These are phyloP conservation scores for Bidens hawaiensis DNA, from an alignment of 140 eudicot species.

Conservation along the genomic window DNA sequence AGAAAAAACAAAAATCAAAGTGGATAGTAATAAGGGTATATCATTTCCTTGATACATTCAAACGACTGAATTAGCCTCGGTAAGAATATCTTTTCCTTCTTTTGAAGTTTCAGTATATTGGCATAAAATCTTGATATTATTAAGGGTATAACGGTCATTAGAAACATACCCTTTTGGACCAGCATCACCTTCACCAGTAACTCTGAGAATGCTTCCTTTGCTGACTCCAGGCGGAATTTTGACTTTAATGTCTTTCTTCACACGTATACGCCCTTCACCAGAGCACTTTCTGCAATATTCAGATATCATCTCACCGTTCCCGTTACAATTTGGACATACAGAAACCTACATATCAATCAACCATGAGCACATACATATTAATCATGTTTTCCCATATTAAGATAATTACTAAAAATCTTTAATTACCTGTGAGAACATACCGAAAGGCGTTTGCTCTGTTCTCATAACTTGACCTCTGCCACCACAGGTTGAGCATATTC, in stretches of 20 bases:
- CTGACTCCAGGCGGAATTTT: conserved; percentile 94
- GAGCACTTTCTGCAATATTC: conserved; percentile 89
- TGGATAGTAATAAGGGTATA: not conserved
- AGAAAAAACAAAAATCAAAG: not conserved
- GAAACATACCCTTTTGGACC: conserved; percentile 86
- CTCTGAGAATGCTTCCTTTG: conserved; percentile 88
- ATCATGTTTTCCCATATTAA: not conserved
- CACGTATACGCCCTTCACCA: conserved; percentile 81
- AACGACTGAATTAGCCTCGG: not conserved
- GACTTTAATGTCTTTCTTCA: conserved; percentile 81
- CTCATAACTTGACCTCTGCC: conserved; percentile 99
- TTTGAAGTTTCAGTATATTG: not conserved
- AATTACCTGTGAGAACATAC: conserved; percentile 92
- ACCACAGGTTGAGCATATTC: conserved; percentile 96
- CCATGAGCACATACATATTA: not conserved
- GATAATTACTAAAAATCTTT: not conserved
- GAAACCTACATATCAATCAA: conserved; percentile 53
- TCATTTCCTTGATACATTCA: not conserved
- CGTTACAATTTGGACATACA: conserved; percentile 92
- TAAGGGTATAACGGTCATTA: no score
- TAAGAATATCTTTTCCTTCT: not conserved
- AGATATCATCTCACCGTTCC: conserved; percentile 89
- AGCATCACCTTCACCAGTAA: conserved; percentile 97
- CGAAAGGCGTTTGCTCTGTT: conserved; percentile 98
- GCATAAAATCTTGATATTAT: not conserved